Conservation (phyloP, 23 red algal genomes). For the Gracilariopsis chorda region DNA sequence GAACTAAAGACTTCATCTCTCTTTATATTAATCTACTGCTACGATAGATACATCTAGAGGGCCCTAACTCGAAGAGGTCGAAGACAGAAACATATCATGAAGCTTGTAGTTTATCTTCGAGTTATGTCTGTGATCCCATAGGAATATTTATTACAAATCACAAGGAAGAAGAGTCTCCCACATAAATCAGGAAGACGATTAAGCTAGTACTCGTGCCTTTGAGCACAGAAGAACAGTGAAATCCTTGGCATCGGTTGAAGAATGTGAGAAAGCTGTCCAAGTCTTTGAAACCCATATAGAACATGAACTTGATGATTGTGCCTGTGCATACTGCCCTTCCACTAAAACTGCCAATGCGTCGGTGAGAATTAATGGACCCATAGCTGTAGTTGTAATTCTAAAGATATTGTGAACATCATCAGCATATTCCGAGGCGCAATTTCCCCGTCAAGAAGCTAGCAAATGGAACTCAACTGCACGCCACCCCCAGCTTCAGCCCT, state of each 20-base stretch:
- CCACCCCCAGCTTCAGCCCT: slow-evolving; percentile 50
- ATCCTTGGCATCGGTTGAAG: slow-evolving; percentile 58
- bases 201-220: slow-evolving; percentile 61
- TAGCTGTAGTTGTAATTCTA: slow-evolving; percentile 25
- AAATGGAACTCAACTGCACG: slow-evolving; percentile 30
- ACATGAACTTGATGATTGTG: slow-evolving; percentile 40
- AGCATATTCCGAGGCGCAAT: slow-evolving; percentile 41
- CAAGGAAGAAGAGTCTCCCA: slow-evolving; percentile 52
- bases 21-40: too few relatives aligned
- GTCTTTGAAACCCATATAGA: slow-evolving; percentile 58
- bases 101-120: too few relatives aligned
- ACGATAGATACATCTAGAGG: too few relatives aligned
- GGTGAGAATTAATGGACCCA: slow-evolving; percentile 52
- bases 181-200: slow-evolving; percentile 41
- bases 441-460: slow-evolving; percentile 7
- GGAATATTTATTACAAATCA: too few relatives aligned
- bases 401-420: slow-evolving; percentile 49
- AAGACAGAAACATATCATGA: too few relatives aligned
- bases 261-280: slow-evolving; percentile 65
- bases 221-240: slow-evolving; percentile 54
- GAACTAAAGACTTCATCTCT: too few relatives aligned
- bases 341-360: slow-evolving; percentile 59
- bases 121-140: too few relatives aligned
- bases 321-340: slow-evolving; percentile 56
- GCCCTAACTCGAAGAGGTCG: too few relatives aligned